Evolutionary conservation across 306 rosid genomes (phyloP).

Genomic region (Prinsepia uniflora): DNA sequence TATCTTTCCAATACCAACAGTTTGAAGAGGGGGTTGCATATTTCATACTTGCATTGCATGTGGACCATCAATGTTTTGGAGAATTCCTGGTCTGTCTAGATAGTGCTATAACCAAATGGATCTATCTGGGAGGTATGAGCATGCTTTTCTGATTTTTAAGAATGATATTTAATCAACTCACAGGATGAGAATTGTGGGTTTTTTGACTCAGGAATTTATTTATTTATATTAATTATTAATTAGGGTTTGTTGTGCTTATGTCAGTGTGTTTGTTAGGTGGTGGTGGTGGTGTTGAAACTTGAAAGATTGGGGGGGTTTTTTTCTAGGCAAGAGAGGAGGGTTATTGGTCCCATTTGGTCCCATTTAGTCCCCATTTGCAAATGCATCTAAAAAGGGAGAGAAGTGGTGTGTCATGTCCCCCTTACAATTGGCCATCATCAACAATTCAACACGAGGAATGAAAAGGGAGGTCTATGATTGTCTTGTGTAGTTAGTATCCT

Average conservation of each 20-base stretch:
- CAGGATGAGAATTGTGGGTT: slow-evolving; percentile 1
- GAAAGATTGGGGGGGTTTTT: slow-evolving; percentile 36
- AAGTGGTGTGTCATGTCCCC: slow-evolving; percentile 65
- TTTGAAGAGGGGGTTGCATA: slow-evolving; percentile 27
- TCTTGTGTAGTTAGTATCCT: slow-evolving; percentile 44
- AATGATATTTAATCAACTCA: slow-evolving; percentile 14
- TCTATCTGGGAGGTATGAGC: slow-evolving; percentile 22
- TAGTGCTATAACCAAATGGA: slow-evolving; percentile 38
- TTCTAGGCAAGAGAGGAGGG: slow-evolving; percentile 20
- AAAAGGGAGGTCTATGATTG: slow-evolving; percentile 59
- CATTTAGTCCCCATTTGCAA: slow-evolving; percentile 31
- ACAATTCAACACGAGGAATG: slow-evolving; percentile 26
- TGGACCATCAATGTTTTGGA: slow-evolving; percentile 55
- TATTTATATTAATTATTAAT: slow-evolving; percentile 1
- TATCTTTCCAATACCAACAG: slow-evolving; percentile 50
- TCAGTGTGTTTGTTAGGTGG: slow-evolving; percentile 17
- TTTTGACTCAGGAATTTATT: slow-evolving; percentile 24
- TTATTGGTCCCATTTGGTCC: background rate
- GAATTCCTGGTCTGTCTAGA: slow-evolving; percentile 45
- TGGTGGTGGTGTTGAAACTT: slow-evolving; percentile 28
- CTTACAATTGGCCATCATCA: slow-evolving; percentile 53
- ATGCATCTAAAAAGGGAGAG: slow-evolving; percentile 64
- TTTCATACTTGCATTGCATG: slow-evolving; percentile 3
- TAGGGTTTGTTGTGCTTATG: slow-evolving; percentile 19
- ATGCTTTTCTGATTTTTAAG: background rate